phyloP scores from a whole-genome alignment of 805 yeast species.

The Torulaspora gathmanii region DNA sequence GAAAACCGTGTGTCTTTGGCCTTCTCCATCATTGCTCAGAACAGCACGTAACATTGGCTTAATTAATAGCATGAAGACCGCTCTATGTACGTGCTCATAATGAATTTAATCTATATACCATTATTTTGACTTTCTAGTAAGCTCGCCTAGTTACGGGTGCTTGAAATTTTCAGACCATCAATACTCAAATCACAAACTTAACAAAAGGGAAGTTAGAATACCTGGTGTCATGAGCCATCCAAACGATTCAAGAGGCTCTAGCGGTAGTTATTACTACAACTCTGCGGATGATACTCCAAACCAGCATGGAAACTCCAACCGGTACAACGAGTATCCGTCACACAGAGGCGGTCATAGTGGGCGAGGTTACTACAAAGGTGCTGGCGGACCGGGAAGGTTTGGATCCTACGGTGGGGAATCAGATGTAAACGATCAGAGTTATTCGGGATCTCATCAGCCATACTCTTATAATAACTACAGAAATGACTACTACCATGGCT shows the following conservation, averaged over 20 bases:
- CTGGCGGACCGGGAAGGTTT: constrained; percentile 6
- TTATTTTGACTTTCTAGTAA: not conserved
- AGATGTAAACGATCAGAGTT: not conserved
- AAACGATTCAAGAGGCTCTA: not conserved
- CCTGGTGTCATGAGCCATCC: not conserved
- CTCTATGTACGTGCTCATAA: not conserved
- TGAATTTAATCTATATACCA: not conserved
- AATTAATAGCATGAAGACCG: constrained; percentile 30
- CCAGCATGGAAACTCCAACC: constrained; percentile 3
- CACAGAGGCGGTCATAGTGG: constrained; percentile 8
- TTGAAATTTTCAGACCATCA: not conserved
- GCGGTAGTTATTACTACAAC: not conserved
- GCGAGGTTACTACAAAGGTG: constrained; percentile 10
- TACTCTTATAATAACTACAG: constrained; percentile 9
- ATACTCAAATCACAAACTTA: not conserved
- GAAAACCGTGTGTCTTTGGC: constrained; percentile 55
- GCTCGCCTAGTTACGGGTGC: not conserved
- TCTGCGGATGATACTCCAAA: not conserved
- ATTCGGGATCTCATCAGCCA: constrained; percentile 4
- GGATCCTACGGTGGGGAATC: not conserved
- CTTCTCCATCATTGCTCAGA: constrained; percentile 52
- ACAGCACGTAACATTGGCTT: constrained; percentile 64
- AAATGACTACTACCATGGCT: constrained; percentile 12
- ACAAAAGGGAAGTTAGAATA: not conserved
- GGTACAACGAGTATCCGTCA: constrained; percentile 8